A percentile compares a stretch with the other conserved stretches of the same genome.
Evolutionary conservation across 78 protist species (phyloP).

Genomic region (Speleostelium caveatum): DNA sequence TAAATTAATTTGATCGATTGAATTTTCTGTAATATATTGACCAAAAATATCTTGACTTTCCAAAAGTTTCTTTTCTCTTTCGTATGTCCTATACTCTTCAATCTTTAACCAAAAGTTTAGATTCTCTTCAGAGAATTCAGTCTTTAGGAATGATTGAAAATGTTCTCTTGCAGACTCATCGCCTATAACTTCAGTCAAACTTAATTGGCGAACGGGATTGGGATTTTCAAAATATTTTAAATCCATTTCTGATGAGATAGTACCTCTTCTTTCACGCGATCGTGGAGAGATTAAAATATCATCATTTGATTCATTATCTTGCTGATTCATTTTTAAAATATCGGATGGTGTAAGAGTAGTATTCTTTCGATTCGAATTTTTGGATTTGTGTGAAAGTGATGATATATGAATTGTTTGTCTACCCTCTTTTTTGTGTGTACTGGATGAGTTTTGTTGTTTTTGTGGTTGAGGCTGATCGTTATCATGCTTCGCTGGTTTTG

Average conservation of each 20-base stretch:
- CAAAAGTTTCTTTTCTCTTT: neutral
- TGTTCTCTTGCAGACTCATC: slow-evolving; percentile 13
- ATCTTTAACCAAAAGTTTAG: slow-evolving; percentile 36
- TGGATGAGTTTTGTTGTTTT: neutral
- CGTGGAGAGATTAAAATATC: neutral
- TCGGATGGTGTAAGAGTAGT: neutral
- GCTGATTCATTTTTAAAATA: no score
- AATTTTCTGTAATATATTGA: slow-evolving; percentile 18
- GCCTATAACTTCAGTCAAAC: slow-evolving; percentile 10
- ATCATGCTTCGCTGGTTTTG: neutral
- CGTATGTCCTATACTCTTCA: slow-evolving; percentile 3
- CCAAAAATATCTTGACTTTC: slow-evolving; percentile 13
- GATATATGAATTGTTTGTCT: neutral
- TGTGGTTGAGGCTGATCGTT: no score
- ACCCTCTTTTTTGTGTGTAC: neutral
- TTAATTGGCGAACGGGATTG: neutral
- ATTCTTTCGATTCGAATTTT: neutral
- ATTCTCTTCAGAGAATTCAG: slow-evolving; percentile 67
- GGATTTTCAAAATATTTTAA: slow-evolving; percentile 2
- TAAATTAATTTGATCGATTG: slow-evolving; percentile 39
- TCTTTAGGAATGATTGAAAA: slow-evolving; percentile 29
- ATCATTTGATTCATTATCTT: neutral
- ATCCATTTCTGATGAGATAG: slow-evolving; percentile 55
- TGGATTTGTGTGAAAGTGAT: neutral
- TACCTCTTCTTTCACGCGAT: slow-evolving; percentile 40